These are phyloP conservation scores for Didymella lethalis DNA, from an alignment of 2,329 filamentous ascomycete species.

Conservation along the genomic window DNA sequence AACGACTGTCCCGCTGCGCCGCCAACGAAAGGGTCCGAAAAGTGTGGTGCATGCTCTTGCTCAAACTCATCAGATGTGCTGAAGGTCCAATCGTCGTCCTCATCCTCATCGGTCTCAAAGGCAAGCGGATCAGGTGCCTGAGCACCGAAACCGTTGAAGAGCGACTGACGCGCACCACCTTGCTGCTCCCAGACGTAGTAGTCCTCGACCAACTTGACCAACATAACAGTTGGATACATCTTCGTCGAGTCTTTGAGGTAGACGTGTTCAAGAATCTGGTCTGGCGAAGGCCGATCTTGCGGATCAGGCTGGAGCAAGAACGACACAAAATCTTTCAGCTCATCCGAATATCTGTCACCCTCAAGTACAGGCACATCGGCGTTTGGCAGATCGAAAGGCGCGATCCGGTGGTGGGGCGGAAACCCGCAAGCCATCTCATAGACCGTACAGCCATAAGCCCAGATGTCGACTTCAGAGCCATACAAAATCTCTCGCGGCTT, in stretches of 20 bases:
- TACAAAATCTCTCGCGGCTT: constrained; percentile 62
- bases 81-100: constrained; percentile 69
- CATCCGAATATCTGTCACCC: constrained; percentile 73
- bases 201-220: constrained; percentile 72
- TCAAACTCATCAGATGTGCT: constrained; percentile 70
- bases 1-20: constrained; percentile 30
- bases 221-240: constrained; percentile 68
- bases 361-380: constrained; percentile 69
- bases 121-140: constrained; percentile 62
- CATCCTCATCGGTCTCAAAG: constrained; percentile 51
- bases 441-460: constrained; percentile 83
- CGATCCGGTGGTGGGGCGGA: constrained; percentile 68
- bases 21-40: constrained; percentile 57
- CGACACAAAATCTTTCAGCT: constrained; percentile 73
- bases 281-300: constrained; percentile 71
- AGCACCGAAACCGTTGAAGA: constrained; percentile 68
- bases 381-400: constrained; percentile 53
- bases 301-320: constrained; percentile 77
- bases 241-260: constrained; percentile 71
- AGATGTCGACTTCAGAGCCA: constrained; percentile 71
- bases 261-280: constrained; percentile 72
- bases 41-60: constrained; percentile 49
- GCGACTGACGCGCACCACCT: constrained; percentile 72
- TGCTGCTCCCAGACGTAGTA: constrained; percentile 79
- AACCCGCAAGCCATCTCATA: constrained; percentile 82